Percentiles rank a stretch among this genome's conserved stretches.
phyloP scores from a whole-genome alignment of 257 asterid genomes.

The Solanum ahanhuiri region DNA sequence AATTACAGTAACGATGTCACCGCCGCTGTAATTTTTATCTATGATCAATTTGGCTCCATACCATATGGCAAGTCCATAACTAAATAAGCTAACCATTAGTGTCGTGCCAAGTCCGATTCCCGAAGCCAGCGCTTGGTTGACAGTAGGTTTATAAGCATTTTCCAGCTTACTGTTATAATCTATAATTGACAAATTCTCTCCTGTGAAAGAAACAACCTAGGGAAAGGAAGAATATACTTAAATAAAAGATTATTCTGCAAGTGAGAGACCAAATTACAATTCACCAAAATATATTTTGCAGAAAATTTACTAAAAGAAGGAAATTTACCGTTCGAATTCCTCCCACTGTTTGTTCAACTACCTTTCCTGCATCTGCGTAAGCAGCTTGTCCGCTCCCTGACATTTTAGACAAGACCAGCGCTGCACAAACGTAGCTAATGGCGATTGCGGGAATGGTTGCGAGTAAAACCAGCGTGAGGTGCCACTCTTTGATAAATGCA shows the following conservation, averaged over 20 bases:
- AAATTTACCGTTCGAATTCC: constrained; percentile 60
- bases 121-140: constrained; percentile 43
- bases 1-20: constrained; percentile 38
- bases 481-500: constrained; percentile 53
- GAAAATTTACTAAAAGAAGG: not conserved
- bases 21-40: constrained; percentile 38
- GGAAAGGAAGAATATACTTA: not conserved
- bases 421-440: constrained; percentile 12
- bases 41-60: constrained; percentile 47
- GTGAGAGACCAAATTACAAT: not conserved
- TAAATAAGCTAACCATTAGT: constrained; percentile 19
- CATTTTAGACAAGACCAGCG: constrained; percentile 33
- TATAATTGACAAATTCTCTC: constrained; percentile 39
- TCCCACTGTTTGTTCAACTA: constrained; percentile 66
- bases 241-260: not conserved
- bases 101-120: constrained; percentile 49
- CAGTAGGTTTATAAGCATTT: constrained; percentile 25
- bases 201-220: constrained; percentile 65
- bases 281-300: not conserved
- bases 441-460: constrained; percentile 32
- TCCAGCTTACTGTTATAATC: constrained; percentile 38
- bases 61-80: constrained; percentile 54
- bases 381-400: constrained; percentile 49
- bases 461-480: constrained; percentile 30
- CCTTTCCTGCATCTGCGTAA: constrained; percentile 66